phyloP scores from a whole-genome alignment of 177 flowering plant genomes.

The Tripterygium wilfordii region DNA sequence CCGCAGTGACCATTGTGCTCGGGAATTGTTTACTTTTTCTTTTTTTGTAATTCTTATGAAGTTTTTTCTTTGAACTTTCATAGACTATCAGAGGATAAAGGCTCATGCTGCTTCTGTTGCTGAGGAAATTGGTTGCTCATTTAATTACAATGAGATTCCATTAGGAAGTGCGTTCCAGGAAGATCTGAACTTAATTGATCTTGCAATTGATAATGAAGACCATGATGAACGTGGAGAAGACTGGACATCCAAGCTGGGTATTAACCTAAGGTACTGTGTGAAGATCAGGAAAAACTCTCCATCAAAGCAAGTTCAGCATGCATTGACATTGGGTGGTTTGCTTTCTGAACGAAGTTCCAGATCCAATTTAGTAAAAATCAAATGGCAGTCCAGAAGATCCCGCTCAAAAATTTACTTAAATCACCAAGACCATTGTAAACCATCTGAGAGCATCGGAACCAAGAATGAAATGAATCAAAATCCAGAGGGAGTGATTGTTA shows the following conservation, averaged over 20 bases:
- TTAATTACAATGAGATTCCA: conserved; percentile 43
- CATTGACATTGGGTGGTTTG: conserved; percentile 48
- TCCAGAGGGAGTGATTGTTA: conserved; percentile 12
- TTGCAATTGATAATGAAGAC: conserved; percentile 67
- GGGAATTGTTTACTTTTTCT: no score
- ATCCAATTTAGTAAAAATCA: conserved; percentile 29
- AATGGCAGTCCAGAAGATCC: conserved; percentile 62
- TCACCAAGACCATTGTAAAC: conserved; percentile 13
- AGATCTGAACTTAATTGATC: conserved; percentile 72
- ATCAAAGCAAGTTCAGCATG: conserved; percentile 46
- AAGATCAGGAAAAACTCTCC: conserved; percentile 52
- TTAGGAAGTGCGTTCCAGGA: conserved; percentile 56
- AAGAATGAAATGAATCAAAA: conserved; percentile 18
- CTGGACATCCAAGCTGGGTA: conserved; percentile 79
- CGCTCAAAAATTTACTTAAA: conserved; percentile 48
- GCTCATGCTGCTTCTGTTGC: conserved; percentile 58
- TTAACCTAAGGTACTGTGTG: conserved; percentile 62
- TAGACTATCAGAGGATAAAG: conserved; percentile 84
- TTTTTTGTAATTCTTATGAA: no score
- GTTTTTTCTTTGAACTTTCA: conserved; percentile 8
- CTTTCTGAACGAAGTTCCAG: conserved; percentile 28
- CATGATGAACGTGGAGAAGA: conserved; percentile 53
- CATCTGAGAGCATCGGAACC: conserved; percentile 14
- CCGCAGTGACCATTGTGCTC: no score
- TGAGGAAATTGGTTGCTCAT: conserved; percentile 54